Conservation (phyloP, 176 grass and related monocot species). For the Avena atlantica region DNA sequence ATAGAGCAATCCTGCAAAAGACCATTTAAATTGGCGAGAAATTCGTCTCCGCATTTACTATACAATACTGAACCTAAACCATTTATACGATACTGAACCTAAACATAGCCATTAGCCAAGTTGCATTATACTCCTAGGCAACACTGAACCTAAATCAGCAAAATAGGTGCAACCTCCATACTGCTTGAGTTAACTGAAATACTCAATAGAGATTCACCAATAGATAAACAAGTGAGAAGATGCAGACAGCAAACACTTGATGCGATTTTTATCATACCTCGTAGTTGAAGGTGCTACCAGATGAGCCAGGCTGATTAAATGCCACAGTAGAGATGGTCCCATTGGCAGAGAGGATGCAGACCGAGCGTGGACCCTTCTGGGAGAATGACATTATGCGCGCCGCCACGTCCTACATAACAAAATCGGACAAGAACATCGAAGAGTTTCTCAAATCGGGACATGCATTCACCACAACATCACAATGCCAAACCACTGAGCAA, state of each 20-base stretch:
- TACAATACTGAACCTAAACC: too few relatives aligned
- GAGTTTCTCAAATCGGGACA: background rate
- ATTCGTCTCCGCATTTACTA: background rate
- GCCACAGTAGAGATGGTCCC: constrained; percentile 87
- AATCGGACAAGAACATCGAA: constrained; percentile 32
- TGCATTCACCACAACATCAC: background rate
- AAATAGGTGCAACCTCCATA: background rate
- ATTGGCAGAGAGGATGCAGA: constrained; percentile 74
- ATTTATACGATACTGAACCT: too few relatives aligned
- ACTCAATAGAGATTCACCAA: background rate
- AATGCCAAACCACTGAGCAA: constrained; percentile 20
- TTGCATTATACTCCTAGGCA: too few relatives aligned
- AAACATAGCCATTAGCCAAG: too few relatives aligned
- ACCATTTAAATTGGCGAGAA: background rate
- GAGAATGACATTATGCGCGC: constrained; percentile 89
- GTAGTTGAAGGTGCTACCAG: constrained; percentile 68
- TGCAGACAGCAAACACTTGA: background rate
- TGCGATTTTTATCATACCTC: constrained; percentile 46
- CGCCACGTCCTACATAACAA: constrained; percentile 67
- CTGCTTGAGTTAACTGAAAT: background rate
- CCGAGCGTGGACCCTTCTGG: constrained; percentile 81
- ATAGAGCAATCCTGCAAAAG: background rate
- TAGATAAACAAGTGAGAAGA: background rate
- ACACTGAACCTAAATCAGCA: background rate
- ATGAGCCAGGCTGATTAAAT: constrained; percentile 58